Evolutionary conservation across 1,139 yeast genomes (phyloP).

Genomic region (Zygosaccharomyces pseudobailii): DNA sequence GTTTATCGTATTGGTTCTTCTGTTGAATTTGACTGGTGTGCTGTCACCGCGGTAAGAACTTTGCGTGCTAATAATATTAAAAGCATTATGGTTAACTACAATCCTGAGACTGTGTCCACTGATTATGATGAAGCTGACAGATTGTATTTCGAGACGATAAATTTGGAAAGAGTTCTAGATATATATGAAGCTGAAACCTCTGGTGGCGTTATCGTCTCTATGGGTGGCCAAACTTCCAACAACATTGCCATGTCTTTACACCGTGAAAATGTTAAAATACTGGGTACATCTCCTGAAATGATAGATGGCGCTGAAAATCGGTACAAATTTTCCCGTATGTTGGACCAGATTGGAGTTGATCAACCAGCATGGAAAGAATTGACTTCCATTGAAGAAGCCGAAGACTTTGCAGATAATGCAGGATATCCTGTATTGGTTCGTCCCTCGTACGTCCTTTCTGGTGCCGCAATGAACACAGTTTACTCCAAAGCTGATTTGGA

Average conservation of each 20-base stretch:
- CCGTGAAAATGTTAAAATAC: constrained; percentile 90
- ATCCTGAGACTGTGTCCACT: constrained; percentile 97
- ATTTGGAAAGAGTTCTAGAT: constrained; percentile 91
- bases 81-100: constrained; percentile 96
- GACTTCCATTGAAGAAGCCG: constrained; percentile 91
- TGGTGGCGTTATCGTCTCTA: constrained; percentile 88
- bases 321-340: constrained; percentile 96
- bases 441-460: constrained; percentile 95
- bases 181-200: constrained; percentile 91
- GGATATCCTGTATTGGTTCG: constrained; percentile 95
- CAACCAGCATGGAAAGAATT: constrained; percentile 99
- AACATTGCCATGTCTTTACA: constrained; percentile 92
- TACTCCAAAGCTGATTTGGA: constrained; percentile 87
- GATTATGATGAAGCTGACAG: constrained; percentile 98
- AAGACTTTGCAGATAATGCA: constrained; percentile 84
- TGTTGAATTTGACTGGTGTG: constrained; percentile 96
- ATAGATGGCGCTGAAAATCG: constrained; percentile 98
- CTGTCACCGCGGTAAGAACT: constrained; percentile 92
- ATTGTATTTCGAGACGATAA: constrained; percentile 92
- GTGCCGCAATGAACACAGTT: constrained; percentile 99
- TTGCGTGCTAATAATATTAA: constrained; percentile 81
- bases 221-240: constrained; percentile 99
- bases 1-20: constrained; percentile 94
- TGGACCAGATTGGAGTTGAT: constrained; percentile 94
- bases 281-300: constrained; percentile 98